phyloP scores from a whole-genome alignment of 495 filamentous ascomycete species.

The Arthonia radiata region DNA sequence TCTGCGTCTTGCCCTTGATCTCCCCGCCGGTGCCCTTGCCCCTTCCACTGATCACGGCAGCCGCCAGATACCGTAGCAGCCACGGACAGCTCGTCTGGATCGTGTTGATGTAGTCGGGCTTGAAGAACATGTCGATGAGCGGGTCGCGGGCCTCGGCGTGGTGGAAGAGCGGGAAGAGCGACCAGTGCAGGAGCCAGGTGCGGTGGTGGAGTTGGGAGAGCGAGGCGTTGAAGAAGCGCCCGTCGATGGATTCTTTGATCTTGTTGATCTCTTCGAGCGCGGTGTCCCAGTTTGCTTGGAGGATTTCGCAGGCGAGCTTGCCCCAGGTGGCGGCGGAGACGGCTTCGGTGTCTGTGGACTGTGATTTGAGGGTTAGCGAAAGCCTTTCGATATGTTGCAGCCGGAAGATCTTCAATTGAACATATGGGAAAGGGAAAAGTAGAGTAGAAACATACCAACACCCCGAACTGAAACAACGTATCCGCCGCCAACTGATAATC shows the following conservation, averaged over 20 bases:
- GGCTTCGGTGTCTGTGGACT: conserved; percentile 90
- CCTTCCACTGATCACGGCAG: conserved; percentile 88
- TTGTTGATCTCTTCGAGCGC: conserved; percentile 92
- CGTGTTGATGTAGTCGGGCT: conserved; percentile 87
- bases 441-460: conserved; percentile 26
- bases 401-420: not conserved
- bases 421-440: not conserved
- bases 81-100: conserved; percentile 95
- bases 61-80: conserved; percentile 84
- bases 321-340: conserved; percentile 88
- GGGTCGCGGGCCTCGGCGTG: conserved; percentile 72
- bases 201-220: conserved; percentile 83
- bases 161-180: conserved; percentile 97
- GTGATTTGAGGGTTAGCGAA: not conserved
- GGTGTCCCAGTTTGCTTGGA: conserved; percentile 76
- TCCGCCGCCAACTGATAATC: conserved; percentile 74
- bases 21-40: conserved; percentile 25
- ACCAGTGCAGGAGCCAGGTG: conserved; percentile 95
- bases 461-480: conserved; percentile 81
- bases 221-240: conserved; percentile 80
- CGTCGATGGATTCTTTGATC: conserved; percentile 81
- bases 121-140: conserved; percentile 91
- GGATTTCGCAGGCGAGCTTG: conserved; percentile 79
- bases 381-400: not conserved
- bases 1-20: conserved; percentile 71